Base-by-base conservation (phyloP, 1,284 basidiomycete species). In the Rhizopogon hawkerae region DNA sequence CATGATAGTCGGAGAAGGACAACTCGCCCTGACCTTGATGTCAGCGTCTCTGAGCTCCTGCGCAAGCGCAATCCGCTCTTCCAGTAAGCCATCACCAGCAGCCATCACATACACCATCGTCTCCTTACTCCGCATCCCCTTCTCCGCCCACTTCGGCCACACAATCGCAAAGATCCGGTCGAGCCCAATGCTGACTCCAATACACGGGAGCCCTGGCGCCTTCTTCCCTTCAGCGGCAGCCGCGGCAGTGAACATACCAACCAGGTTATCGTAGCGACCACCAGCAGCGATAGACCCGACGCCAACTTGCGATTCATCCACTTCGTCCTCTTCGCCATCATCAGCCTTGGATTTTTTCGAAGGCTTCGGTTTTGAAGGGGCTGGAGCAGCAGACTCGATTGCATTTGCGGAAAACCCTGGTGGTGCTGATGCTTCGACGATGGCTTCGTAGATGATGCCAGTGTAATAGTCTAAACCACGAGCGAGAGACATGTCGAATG, bases 381-480 rank as follows among this genome's bases (percentile, higher is more conserved):
- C 42, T 35, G 62, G 38, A 3, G 66, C 54, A 10, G 66, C 49
- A 0, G 75, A 66, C 5, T 78, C 76, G 36, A 75, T 62, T 5
- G 75, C 69, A 60, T 79, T 71, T 56, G 76, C 70, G 18, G 70
- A 57, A 71, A 89, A 81, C 6, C 82, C 81, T 1, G 95, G 92
- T 1, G 95, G 93, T 0, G 94, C 93, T 7, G 93, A 97, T 1
- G 84, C 90, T 60, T 91, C 91, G 21, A 92, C 90, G 58, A 93
- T 80, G 36, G 92, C 96, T 70, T 99, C 96, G 73, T 97, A 98
- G 66, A 98, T 98, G 62, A 99, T 85, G 35, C 96, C 95, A 1
- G 95, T 98, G 72, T 99, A 98, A 71, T 98, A 98, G 69, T 98
- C 96, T 34, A 98, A 78, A 21, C 95, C 95, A 33, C 96, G 85